Percentiles rank a stretch among this genome's conserved stretches.
phyloP scores from a whole-genome alignment of 2,329 filamentous ascomycete genomes.

The Zalaria obscura region DNA sequence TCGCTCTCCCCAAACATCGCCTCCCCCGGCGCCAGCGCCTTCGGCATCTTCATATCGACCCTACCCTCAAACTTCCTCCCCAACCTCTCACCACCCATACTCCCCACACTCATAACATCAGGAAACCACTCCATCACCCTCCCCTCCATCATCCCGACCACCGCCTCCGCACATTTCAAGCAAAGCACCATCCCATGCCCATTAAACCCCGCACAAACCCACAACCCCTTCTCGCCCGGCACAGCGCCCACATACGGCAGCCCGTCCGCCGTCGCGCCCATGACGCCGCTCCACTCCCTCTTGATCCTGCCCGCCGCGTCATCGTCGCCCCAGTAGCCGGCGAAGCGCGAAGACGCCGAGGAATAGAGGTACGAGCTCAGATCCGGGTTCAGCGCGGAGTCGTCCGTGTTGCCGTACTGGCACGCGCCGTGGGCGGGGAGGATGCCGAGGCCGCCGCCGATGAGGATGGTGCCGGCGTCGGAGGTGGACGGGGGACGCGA shows the following conservation, averaged over 20 bases:
- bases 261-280: constrained; percentile 37
- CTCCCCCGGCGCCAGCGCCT: background rate
- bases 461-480: constrained; percentile 40
- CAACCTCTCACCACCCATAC: constrained; percentile 29
- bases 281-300: constrained; percentile 35
- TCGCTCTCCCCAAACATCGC: background rate
- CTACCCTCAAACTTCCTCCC: constrained; percentile 5
- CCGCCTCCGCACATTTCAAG: constrained; percentile 39
- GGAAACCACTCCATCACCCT: constrained; percentile 38
- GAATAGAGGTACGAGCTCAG: constrained; percentile 35
- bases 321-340: constrained; percentile 25
- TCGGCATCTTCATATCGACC: constrained; percentile 7
- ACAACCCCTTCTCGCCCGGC: constrained; percentile 32
- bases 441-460: constrained; percentile 43
- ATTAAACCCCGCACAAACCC: constrained; percentile 46
- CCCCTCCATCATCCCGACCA: constrained; percentile 37
- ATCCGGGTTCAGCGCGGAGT: constrained; percentile 34
- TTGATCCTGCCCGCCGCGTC: constrained; percentile 14
- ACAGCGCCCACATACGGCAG: constrained; percentile 33
- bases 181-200: constrained; percentile 36
- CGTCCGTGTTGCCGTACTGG: constrained; percentile 44
- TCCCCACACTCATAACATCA: constrained; percentile 31
- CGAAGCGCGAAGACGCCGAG: constrained; percentile 37
- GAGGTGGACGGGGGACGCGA: constrained; percentile 34
- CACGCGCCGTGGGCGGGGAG: constrained; percentile 26